Evolutionary conservation across 2,329 filamentous ascomycete genomes (phyloP).

Genomic region (Thelonectria olida): DNA sequence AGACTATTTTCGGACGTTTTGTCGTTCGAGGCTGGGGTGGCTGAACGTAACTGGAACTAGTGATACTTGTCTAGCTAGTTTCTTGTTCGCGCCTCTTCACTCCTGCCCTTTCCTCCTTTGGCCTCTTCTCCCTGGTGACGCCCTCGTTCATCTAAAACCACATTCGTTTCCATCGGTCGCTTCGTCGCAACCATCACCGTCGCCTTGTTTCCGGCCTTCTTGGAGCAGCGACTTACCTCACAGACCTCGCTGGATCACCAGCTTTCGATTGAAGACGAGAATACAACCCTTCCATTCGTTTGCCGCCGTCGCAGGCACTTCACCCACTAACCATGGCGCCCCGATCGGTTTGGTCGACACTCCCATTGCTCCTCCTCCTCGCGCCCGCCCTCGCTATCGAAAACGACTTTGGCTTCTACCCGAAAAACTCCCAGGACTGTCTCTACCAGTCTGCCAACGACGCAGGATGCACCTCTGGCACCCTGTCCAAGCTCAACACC

Average conservation of each 20-base stretch:
- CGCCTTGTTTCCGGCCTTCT: not conserved
- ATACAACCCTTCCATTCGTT: not conserved
- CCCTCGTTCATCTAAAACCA: not conserved
- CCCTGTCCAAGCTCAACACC: constrained; percentile 52
- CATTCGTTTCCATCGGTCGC: not conserved
- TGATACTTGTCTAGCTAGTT: not conserved
- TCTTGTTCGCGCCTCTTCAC: not conserved
- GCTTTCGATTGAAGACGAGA: no score
- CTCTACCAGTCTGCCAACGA: constrained; percentile 51
- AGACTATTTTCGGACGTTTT: not conserved
- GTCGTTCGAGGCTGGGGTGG: not conserved
- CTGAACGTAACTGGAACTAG: not conserved
- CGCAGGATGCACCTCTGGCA: constrained; percentile 53
- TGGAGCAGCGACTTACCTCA: not conserved
- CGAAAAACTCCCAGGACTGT: constrained; percentile 48
- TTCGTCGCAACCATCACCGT: not conserved
- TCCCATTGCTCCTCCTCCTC: constrained; percentile 44
- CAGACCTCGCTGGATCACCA: not conserved
- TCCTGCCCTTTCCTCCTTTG: not conserved
- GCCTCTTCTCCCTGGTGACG: not conserved
- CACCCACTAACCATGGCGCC: constrained; percentile 37
- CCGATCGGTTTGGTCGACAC: constrained; percentile 27
- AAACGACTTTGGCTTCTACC: constrained; percentile 48
- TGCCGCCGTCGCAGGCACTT: no score
- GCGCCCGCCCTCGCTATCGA: constrained; percentile 35